Conservation (phyloP, 2,329 filamentous ascomycete genomes). For the Hypoxylon sp. region DNA sequence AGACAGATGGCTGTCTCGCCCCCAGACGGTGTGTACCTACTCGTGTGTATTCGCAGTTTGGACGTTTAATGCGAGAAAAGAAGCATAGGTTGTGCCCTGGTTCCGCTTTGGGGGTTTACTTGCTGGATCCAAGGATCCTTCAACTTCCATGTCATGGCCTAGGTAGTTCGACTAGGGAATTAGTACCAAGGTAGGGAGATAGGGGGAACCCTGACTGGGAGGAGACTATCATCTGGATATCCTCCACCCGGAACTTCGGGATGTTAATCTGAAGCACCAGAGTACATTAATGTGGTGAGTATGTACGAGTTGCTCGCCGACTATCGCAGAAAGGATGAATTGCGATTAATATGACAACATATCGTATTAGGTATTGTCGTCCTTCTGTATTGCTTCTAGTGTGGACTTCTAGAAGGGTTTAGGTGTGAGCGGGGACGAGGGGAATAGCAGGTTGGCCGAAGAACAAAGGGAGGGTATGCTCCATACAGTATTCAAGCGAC, state of each 20-base stretch:
- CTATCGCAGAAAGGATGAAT: conserved; percentile 11
- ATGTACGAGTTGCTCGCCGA: conserved; percentile 1
- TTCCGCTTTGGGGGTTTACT: conserved; percentile 37
- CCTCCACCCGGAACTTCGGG: conserved; percentile 35
- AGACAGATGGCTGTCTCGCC: conserved; percentile 29
- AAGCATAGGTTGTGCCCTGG: conserved; percentile 33
- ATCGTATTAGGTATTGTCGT: conserved; percentile 12
- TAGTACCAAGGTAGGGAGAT: conserved; percentile 22
- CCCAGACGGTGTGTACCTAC: conserved; percentile 28
- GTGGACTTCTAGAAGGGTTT: conserved; percentile 40
- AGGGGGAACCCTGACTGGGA: conserved; percentile 31
- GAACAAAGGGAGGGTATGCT: conserved; percentile 14
- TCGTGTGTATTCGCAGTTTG: conserved; percentile 18
- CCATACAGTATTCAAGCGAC: conserved; percentile 14
- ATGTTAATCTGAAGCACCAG: conserved; percentile 19
- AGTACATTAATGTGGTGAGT: neutral
- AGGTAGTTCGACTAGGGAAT: conserved; percentile 28
- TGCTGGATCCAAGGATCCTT: conserved; percentile 41
- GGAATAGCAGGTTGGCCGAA: conserved; percentile 20
- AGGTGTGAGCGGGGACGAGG: conserved; percentile 34
- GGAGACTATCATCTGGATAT: conserved; percentile 19
- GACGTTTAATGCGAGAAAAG: conserved; percentile 15
- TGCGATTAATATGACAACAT: conserved; percentile 9
- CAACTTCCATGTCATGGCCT: conserved; percentile 40
- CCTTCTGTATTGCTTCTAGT: conserved; percentile 28